Base-by-base conservation (phyloP, 345 rosid species). In the Rhodamnia rubescens region DNA sequence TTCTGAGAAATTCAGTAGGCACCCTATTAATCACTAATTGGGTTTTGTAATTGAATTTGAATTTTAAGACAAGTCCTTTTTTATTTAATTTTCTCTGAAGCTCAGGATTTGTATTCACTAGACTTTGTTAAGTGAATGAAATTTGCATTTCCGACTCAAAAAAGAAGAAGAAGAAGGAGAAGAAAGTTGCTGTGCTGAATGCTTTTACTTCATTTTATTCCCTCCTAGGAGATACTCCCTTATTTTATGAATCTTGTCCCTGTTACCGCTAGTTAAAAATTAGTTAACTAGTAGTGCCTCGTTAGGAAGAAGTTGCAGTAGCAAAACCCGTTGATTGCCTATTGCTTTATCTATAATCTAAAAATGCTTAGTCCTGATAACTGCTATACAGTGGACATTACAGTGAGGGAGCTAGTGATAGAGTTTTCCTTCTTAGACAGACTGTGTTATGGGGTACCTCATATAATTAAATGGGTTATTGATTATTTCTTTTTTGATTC, bases 101-200 rank as follows among this genome's bases (percentile, higher is more conserved):
- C 50, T 47, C 11, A 50, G 13, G 52, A 50, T 50, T 50, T 50
- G 52, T 50, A 50, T 11, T 50, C 52, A 50, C 52, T 50, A 50
- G 11, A 50, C 52, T 50, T 50, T 50, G 14, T 14, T 50, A 50
- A 11, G 52, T 50, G 50, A 47, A 47, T 47, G 50, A 47, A 47
- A 47, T 47, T 47, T 47, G 50, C 50, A 47, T 47, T 47, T 47
- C 11, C 50, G 10, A 47, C 50, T 7, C 2, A 8, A 8, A 8
- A 1, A 8, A 8, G 0, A 8, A 8, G 1, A 1, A 47, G 1
- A 32, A 8, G 0, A 8, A 8, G 1, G 0, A 47, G 1, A 32
- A 32, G 16, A 18, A 36, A 32, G 24, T 64, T 40, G 44, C 75
- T 32, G 75, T 64, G 75, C 36, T 64, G 75, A 16, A 64, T 64